Conservation (phyloP, 75 land plant genomes). For the Pinus tabuliformis region DNA sequence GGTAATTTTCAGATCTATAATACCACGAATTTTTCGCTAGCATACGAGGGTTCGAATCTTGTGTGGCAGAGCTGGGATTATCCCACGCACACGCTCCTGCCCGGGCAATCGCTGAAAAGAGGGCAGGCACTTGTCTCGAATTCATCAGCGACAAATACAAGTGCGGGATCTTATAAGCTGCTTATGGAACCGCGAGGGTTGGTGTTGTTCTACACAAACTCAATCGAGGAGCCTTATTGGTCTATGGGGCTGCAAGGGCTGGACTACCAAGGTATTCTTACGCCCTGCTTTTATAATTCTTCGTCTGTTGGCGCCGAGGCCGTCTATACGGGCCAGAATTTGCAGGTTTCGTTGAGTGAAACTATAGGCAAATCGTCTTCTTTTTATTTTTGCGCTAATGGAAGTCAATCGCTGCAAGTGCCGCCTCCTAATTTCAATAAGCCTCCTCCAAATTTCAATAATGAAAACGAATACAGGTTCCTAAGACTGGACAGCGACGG, state of each 20-base stretch:
- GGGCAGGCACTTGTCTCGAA: neutral
- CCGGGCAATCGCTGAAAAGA: neutral
- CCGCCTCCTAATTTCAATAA: too few species aligned
- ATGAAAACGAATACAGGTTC: too few species aligned
- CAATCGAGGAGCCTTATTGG: neutral
- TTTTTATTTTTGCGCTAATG: neutral
- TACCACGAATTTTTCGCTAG: neutral
- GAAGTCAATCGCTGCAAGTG: too few species aligned
- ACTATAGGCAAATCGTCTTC: neutral
- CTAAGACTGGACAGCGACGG: slow-evolving; percentile 1
- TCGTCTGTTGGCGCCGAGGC: neutral
- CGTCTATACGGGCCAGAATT: neutral
- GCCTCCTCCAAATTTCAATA: neutral
- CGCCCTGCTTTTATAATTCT: neutral
- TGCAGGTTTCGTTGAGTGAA: neutral
- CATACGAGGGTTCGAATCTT: neutral
- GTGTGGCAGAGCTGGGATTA: too few species aligned
- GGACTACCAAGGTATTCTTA: slow-evolving; percentile 2
- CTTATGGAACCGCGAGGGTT: slow-evolving; percentile 7
- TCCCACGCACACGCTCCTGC: neutral
- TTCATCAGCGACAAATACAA: neutral
- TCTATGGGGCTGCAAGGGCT: too few species aligned
- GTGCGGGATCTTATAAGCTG: neutral
- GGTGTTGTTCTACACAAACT: neutral
- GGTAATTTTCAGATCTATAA: too few species aligned